Evolutionary conservation across 306 rosid genomes (phyloP).

Genomic region (Elaeagnus macrophylla): DNA sequence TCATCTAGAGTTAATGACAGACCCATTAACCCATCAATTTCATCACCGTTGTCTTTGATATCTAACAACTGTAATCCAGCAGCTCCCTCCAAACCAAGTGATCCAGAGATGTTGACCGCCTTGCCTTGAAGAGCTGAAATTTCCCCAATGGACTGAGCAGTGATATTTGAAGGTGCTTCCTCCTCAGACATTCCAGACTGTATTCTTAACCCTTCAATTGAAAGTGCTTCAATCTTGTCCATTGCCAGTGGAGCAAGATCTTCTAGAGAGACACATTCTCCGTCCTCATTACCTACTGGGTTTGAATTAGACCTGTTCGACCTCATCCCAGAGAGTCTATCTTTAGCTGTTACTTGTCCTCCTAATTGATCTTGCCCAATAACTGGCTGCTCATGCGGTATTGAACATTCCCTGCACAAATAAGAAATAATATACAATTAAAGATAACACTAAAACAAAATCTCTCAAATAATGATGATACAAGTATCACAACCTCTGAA

Average conservation of each 20-base stretch:
- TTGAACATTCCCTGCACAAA: conserved; percentile 40
- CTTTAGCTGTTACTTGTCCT: conserved; percentile 23
- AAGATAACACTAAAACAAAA: conserved; percentile 10
- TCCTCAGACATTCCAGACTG: conserved; percentile 76
- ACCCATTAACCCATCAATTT: conserved; percentile 68
- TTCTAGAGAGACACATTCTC: conserved; percentile 63
- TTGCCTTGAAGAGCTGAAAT: conserved; percentile 54
- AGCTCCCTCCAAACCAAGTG: conserved; percentile 67
- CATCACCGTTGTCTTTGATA: conserved; percentile 35
- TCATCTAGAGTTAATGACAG: conserved; percentile 81
- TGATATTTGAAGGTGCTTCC: conserved; percentile 74
- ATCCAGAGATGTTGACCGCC: conserved; percentile 40
- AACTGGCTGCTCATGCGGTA: conserved; percentile 39
- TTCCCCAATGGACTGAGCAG: conserved; percentile 42
- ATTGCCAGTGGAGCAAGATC: conserved; percentile 87
- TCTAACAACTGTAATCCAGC: conserved; percentile 71
- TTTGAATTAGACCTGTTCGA: conserved; percentile 28
- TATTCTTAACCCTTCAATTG: conserved; percentile 83
- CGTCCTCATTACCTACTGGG: conserved; percentile 29
- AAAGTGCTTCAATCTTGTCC: conserved; percentile 90
- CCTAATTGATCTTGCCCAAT: conserved; percentile 26
- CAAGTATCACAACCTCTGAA: conserved; percentile 42
- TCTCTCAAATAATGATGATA: background rate
- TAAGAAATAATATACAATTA: conserved; percentile 11
- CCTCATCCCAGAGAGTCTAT: conserved; percentile 29